Evolutionary conservation across 176 grass and related monocot genomes (phyloP), one percentile per base, ranked within the genome.

Genomic region (Juncus effusus): DNA sequence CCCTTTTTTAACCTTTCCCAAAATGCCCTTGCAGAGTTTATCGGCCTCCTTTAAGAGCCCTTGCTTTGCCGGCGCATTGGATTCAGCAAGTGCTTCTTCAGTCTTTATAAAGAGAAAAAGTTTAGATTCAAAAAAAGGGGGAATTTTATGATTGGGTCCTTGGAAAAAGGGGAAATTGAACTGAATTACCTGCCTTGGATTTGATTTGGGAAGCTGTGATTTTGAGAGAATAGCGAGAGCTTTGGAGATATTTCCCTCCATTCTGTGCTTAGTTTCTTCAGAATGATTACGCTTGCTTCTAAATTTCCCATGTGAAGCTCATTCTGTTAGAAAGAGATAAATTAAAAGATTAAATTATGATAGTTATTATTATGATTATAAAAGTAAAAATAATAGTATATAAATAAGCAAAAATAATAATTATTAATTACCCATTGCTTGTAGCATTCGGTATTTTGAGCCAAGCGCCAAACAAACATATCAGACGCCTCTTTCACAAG

Each of bases 381-480:
- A n/a, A n/a, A n/a, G n/a, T n/a, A n/a, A n/a, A n/a, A n/a, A n/a
- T n/a, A n/a, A n/a, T n/a, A n/a, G n/a, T n/a, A 52, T 45, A 19
- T 13, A 10, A 41, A 71, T 42, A 71, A n/a, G 62, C 44, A 36
- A 13, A 54, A 0, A 63, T 38, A 40, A 28, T n/a, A n/a, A n/a
- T n/a, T 19, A 57, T n/a, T 53, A 47, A 85, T 81, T 69, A 99
- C 95, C 95, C 95, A 99, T 6, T 81, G 89, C 74, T 94, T 94
- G 81, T 81, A 90, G 28, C 78, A 90, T 16, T 99, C 95, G 13
- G 74, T 41, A 79, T 86, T 94, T 69, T 94, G 95, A 60, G 42
- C 61, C 63, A 99, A 82, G 79, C 89, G 93, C 86, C 95, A 94
- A 14, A 99, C 69, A 36, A 99, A 67, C 54, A n/a, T n/a, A n/a